Evolutionary conservation across 768 basidiomycete species (phyloP).

Genomic region (Tubosaeta brunneosetosa): DNA sequence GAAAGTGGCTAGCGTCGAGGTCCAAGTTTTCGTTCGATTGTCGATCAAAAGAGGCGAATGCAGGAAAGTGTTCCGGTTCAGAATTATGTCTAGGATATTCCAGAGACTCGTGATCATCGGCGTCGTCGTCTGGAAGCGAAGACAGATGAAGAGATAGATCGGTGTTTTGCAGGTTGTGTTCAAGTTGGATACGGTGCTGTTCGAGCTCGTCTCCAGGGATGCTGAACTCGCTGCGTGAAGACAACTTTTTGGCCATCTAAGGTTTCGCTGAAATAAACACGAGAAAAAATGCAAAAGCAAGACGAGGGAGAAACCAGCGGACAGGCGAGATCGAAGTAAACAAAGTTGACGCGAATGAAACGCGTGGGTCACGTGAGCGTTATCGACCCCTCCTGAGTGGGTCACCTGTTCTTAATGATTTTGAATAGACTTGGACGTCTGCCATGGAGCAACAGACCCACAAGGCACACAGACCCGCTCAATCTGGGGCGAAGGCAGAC

Average conservation of each 20-base stretch:
- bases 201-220: slow-evolving; percentile 75
- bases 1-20: slow-evolving; percentile 46
- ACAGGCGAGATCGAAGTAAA: slow-evolving; percentile 11
- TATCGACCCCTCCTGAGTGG: slow-evolving; percentile 6
- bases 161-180: slow-evolving; percentile 70
- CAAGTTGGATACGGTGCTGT: slow-evolving; percentile 70
- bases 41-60: slow-evolving; percentile 58
- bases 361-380: slow-evolving; percentile 2
- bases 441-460: slow-evolving; percentile 72
- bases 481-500: slow-evolving; percentile 66
- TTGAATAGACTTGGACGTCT: not conserved
- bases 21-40: slow-evolving; percentile 54
- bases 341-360: slow-evolving; percentile 13
- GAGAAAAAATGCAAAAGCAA: slow-evolving; percentile 16
- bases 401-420: slow-evolving; percentile 4
- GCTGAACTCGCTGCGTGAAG: slow-evolving; percentile 39
- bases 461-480: slow-evolving; percentile 76
- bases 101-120: slow-evolving; percentile 45
- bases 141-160: slow-evolving; percentile 70
- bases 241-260: slow-evolving; percentile 24
- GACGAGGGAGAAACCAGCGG: slow-evolving; percentile 4
- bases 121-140: slow-evolving; percentile 39
- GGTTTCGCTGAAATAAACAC: slow-evolving; percentile 16
- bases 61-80: slow-evolving; percentile 50
- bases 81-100: slow-evolving; percentile 73